Base-by-base conservation (phyloP, 176 grass and related monocot species). In the Oryza punctata region DNA sequence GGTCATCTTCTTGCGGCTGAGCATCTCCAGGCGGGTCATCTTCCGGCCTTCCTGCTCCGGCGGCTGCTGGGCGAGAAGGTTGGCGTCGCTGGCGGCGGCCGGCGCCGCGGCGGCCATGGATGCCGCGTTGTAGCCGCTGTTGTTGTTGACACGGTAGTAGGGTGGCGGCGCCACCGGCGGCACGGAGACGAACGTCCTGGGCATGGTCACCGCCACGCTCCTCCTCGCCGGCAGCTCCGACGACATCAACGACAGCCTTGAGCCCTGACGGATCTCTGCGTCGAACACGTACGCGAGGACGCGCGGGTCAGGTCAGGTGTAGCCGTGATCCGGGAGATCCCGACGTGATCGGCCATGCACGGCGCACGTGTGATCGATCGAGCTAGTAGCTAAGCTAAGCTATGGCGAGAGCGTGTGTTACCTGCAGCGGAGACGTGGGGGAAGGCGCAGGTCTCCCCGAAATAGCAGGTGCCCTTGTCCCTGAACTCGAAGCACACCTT, bases 401-500 rank as follows among this genome's bases (percentile, higher is more conserved):
- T 6, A 54, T 18, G 15, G 29, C 8, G 27, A 3, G 61, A 65
- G 28, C 29, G 29, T 65, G 44, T 5, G 27, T 35, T 35, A 50
- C 73, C 64, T 52, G 40, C 52, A 11, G 69, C 3, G 18, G 79
- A 40, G 2, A 63, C 69, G 33, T 92, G 86, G 32, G 69, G 40
- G 83, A 49, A 92, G 69, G 52, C 14, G 86, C 91, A 94, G 47
- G 14, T 69, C 26, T 80, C 69, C 24, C 85, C 88, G 21, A 32
- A 90, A 38, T 64, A 63, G 85, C 85, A 90, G 27, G 9, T 35
- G 63, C 85, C 81, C 71, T 1, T 84, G 65, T 79, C 85, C 78
- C 78, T 86, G 78, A 82, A 85, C 25, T 65, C 23, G 76, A 66
- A 81, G 84, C 83, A 94, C 14, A 82, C 78, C 89, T 52, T 81